A percentile compares a stretch with the other conserved stretches of the same genome.
These are phyloP conservation scores for Alisma plantagoaquatica DNA, from an alignment of 106 monocot species.

Conservation along the genomic window DNA sequence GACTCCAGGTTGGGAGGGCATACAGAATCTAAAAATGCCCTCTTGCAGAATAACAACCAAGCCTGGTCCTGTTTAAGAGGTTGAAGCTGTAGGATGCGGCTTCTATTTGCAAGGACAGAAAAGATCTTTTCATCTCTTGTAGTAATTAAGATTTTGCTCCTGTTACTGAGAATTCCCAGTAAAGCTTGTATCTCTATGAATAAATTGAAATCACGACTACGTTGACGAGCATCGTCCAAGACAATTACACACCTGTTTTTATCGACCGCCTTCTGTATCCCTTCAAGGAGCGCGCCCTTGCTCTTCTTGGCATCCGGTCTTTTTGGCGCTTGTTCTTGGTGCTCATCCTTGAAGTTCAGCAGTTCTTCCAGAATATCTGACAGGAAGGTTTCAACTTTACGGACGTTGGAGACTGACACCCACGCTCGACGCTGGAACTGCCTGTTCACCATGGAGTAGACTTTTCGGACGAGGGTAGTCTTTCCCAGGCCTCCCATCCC, in stretches of 20 bases:
- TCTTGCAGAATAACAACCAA: neutral
- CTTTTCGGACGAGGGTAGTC: neutral
- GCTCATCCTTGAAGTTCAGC: neutral
- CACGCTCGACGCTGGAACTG: neutral
- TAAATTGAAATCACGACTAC: neutral
- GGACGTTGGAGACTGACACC: conserved; percentile 1
- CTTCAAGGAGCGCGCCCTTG: neutral
- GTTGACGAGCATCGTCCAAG: neutral
- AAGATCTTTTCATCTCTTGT: neutral
- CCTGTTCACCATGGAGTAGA: neutral
- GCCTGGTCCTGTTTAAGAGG: neutral
- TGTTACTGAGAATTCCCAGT: neutral
- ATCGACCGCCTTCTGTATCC: neutral
- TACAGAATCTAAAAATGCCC: neutral
- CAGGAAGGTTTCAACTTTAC: neutral
- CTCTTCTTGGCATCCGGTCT: neutral
- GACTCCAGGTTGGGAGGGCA: neutral
- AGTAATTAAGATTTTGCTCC: neutral
- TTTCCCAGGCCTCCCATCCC: conserved; percentile 1
- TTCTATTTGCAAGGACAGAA: neutral
- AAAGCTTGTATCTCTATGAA: neutral
- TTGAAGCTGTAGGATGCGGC: neutral
- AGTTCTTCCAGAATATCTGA: neutral
- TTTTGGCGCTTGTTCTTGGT: neutral
- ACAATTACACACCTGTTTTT: neutral